A percentile compares a stretch with the other conserved stretches of the same genome.
These are phyloP conservation scores for Starmerella sp. DNA, from an alignment of 805 yeast genomes.

Conservation along the genomic window DNA sequence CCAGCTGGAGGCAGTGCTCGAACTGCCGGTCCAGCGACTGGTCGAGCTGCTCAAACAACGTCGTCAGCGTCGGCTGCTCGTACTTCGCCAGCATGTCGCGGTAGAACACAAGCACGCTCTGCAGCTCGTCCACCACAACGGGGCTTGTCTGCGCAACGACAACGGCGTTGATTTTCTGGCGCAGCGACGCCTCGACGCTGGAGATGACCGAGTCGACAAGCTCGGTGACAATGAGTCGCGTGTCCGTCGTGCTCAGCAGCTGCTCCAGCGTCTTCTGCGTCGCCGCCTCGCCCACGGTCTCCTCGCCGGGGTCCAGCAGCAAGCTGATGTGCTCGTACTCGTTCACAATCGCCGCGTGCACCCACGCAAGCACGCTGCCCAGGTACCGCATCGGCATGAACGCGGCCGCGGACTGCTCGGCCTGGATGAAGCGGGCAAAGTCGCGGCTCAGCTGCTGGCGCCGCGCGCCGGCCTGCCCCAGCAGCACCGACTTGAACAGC, in stretches of 20 bases:
- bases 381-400: slow-evolving; percentile 73
- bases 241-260: slow-evolving; percentile 14
- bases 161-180: slow-evolving; percentile 55
- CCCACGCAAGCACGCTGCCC: slow-evolving; percentile 80
- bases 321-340: slow-evolving; percentile 67
- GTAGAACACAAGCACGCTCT: slow-evolving; percentile 57
- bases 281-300: slow-evolving; percentile 3
- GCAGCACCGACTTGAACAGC: slow-evolving; percentile 46
- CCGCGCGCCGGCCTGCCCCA: slow-evolving; percentile 56
- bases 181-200: slow-evolving; percentile 48
- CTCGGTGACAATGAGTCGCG: slow-evolving; percentile 17
- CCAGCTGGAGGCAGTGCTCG: slow-evolving; percentile 52
- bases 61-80: slow-evolving; percentile 25
- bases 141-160: slow-evolving; percentile 54
- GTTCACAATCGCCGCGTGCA: slow-evolving; percentile 75
- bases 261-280: slow-evolving; percentile 5
- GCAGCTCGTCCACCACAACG: slow-evolving; percentile 44
- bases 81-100: slow-evolving; percentile 48
- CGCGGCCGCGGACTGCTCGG: slow-evolving; percentile 28
- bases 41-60: slow-evolving; percentile 27
- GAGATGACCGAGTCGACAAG: slow-evolving; percentile 39
- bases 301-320: slow-evolving; percentile 38
- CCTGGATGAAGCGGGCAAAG: slow-evolving; percentile 37
- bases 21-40: slow-evolving; percentile 33
- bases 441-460: slow-evolving; percentile 55